Conservation (phyloP, 2,329 filamentous ascomycete species). For the Aspergillus costaricaensis region DNA sequence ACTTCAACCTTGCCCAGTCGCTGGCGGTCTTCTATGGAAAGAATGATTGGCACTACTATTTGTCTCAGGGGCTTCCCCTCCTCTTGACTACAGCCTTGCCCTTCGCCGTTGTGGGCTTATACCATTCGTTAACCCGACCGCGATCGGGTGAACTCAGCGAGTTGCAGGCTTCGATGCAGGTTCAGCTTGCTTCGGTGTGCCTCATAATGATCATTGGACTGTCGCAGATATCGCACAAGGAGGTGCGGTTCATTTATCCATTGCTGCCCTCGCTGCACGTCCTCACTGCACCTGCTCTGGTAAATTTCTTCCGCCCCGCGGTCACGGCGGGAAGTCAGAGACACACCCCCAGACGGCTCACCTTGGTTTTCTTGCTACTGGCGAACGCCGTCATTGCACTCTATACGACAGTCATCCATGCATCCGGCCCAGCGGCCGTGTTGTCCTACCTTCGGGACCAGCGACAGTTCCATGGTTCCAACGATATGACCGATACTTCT, state of each 20-base stretch:
- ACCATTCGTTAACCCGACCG: slow-evolving; percentile 48
- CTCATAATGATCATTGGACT: slow-evolving; percentile 63
- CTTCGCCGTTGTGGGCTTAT: slow-evolving; percentile 69
- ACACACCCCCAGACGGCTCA: slow-evolving; percentile 50
- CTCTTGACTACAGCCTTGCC: slow-evolving; percentile 81
- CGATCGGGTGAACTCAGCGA: slow-evolving; percentile 34
- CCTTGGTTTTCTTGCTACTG: slow-evolving; percentile 61
- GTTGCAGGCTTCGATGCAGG: slow-evolving; percentile 45
- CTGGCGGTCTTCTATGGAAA: slow-evolving; percentile 89
- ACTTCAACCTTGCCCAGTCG: slow-evolving; percentile 86
- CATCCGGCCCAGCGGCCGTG: slow-evolving; percentile 75
- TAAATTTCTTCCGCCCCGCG: slow-evolving; percentile 63
- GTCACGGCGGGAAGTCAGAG: slow-evolving; percentile 34
- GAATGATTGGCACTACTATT: slow-evolving; percentile 90
- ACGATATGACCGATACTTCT: background rate
- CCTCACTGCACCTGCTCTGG: slow-evolving; percentile 68
- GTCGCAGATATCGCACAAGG: slow-evolving; percentile 87
- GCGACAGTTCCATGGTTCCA: slow-evolving; percentile 57
- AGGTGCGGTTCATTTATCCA: slow-evolving; percentile 95
- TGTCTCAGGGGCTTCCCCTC: slow-evolving; percentile 84
- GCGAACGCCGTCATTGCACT: slow-evolving; percentile 70
- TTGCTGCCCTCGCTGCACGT: slow-evolving; percentile 84
- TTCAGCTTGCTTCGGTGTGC: slow-evolving; percentile 60
- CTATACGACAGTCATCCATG: slow-evolving; percentile 76
- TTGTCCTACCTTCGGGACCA: slow-evolving; percentile 73